Conservation (phyloP, 2,329 filamentous ascomycete genomes). For the Chalara sp. region DNA sequence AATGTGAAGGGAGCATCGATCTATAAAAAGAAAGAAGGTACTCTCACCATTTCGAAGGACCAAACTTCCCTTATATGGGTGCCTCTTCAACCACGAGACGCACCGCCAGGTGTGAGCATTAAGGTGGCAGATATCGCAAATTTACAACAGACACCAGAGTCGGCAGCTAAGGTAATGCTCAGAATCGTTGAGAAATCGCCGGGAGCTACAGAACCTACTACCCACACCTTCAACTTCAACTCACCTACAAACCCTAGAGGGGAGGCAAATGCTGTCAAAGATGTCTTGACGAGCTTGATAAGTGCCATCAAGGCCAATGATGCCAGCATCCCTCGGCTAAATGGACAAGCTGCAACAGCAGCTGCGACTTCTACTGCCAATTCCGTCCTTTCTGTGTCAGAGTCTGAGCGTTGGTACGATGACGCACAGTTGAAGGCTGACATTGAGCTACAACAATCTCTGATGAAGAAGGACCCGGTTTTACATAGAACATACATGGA, state of each 20-base stretch:
- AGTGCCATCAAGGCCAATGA: conserved; percentile 42
- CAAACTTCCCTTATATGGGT: conserved; percentile 75
- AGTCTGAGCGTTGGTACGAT: conserved; percentile 65
- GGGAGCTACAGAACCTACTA: conserved; percentile 51
- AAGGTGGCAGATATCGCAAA: conserved; percentile 75
- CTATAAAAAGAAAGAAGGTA: conserved; percentile 96
- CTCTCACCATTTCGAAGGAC: conserved; percentile 68
- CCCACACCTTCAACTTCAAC: conserved; percentile 86
- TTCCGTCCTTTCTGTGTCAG: conserved; percentile 37
- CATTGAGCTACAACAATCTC: conserved; percentile 76
- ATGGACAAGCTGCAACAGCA: conserved; percentile 45
- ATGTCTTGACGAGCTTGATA: conserved; percentile 72
- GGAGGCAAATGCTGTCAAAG: conserved; percentile 82
- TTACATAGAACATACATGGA: conserved; percentile 84
- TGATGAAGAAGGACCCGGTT: conserved; percentile 72
- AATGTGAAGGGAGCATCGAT: conserved; percentile 50
- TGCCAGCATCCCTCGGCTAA: conserved; percentile 23
- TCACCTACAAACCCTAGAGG: conserved; percentile 65
- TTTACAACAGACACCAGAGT: conserved; percentile 88
- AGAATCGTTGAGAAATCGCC: conserved; percentile 76
- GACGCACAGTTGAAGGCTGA: conserved; percentile 72
- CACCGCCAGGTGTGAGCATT: conserved; percentile 61
- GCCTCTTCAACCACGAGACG: conserved; percentile 53
- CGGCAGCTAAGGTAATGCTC: conserved; percentile 84
- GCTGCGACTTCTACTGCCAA: conserved; percentile 74